phyloP scores from a whole-genome alignment of 2,329 filamentous ascomycete genomes.

The Colletotrichum camelliae region DNA sequence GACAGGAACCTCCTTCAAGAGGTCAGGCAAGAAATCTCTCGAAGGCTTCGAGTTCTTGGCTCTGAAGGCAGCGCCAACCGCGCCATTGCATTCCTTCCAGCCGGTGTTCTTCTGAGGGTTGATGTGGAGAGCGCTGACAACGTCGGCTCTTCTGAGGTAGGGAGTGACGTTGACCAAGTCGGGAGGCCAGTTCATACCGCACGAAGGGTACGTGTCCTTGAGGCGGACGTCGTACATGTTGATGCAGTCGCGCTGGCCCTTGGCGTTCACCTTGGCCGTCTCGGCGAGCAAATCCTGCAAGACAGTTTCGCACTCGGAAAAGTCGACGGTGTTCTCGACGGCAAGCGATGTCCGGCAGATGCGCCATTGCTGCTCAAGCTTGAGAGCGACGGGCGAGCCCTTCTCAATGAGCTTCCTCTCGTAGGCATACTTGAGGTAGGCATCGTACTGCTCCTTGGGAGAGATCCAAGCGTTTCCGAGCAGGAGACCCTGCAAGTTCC shows the following conservation, averaged over 20 bases:
- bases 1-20: slow-evolving; percentile 79
- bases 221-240: slow-evolving; percentile 99
- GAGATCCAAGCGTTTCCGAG: slow-evolving; percentile 99
- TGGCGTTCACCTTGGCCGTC: slow-evolving; percentile 58
- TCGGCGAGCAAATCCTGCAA: slow-evolving; percentile 73
- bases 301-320: slow-evolving; percentile 75
- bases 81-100: slow-evolving; percentile 89
- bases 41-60: slow-evolving; percentile 75
- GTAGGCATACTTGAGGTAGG: slow-evolving; percentile 84
- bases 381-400: slow-evolving; percentile 66
- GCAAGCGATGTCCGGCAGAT: slow-evolving; percentile 71
- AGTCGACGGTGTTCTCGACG: slow-evolving; percentile 64
- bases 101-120: slow-evolving; percentile 81
- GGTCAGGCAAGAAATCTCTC: slow-evolving; percentile 74
- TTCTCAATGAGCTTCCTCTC: slow-evolving; percentile 74
- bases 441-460: slow-evolving; percentile 85
- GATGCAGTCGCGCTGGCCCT: slow-evolving; percentile 66
- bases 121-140: slow-evolving; percentile 81
- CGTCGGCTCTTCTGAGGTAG: slow-evolving; percentile 84
- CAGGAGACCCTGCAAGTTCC: slow-evolving; percentile 84
- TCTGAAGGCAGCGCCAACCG: slow-evolving; percentile 75
- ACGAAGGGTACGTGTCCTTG: slow-evolving; percentile 79
- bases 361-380: slow-evolving; percentile 72
- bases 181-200: slow-evolving; percentile 98
- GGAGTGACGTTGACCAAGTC: slow-evolving; percentile 80